Percentiles rank a stretch among this genome's conserved stretches.
These are phyloP conservation scores for Apiospora kogelbergensis DNA, from an alignment of 2,329 filamentous ascomycete species.

Conservation along the genomic window DNA sequence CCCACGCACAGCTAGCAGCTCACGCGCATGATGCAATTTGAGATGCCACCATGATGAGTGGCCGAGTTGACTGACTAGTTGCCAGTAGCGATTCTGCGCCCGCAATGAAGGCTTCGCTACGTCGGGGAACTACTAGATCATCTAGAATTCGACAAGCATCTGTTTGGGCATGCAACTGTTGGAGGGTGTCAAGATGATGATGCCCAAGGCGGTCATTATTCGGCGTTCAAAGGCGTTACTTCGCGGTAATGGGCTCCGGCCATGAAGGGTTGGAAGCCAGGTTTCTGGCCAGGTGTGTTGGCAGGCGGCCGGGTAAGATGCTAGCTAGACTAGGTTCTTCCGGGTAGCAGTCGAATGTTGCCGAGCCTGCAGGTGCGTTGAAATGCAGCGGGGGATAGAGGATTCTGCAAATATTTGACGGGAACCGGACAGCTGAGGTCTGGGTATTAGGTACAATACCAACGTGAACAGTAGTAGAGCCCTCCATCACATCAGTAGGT, in stretches of 20 bases:
- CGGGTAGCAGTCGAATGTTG: constrained; percentile 2
- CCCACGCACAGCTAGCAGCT: constrained; percentile 9
- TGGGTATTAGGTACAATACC: background rate
- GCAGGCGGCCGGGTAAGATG: constrained; percentile 1
- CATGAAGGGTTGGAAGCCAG: background rate
- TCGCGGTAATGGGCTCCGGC: background rate
- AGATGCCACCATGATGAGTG: constrained; percentile 10
- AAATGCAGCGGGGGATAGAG: background rate
- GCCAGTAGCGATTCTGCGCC: background rate
- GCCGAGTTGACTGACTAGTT: background rate
- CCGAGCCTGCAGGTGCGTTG: constrained; percentile 2
- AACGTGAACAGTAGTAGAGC: background rate
- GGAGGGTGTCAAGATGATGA: background rate
- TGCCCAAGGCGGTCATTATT: background rate
- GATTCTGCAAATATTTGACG: background rate
- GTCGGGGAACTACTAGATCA: background rate
- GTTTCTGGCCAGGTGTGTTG: constrained; percentile 1
- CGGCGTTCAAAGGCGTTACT: background rate
- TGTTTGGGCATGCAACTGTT: background rate
- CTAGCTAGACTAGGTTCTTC: background rate
- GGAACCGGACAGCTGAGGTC: background rate
- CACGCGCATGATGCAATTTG: constrained; percentile 14
- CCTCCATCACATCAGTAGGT: background rate
- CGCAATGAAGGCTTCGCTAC: background rate
- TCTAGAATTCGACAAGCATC: background rate